phyloP scores from a whole-genome alignment of 139 green algal genomes.

The Chlorella vulgaris region DNA sequence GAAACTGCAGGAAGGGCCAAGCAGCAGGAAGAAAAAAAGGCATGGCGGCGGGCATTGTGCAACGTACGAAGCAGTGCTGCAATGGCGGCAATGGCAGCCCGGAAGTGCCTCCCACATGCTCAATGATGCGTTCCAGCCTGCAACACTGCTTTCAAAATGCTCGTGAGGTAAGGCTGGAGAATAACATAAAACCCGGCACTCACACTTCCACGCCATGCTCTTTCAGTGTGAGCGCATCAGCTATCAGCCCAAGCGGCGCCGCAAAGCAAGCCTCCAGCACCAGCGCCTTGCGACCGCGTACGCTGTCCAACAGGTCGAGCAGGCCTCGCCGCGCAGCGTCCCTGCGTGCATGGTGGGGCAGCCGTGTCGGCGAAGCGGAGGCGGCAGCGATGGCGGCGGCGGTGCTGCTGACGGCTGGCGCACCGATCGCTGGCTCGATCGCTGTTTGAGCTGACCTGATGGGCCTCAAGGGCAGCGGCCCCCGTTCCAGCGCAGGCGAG shows the following conservation, averaged over 20 bases:
- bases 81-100: no score
- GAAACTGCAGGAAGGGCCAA: conserved; percentile 24
- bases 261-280: conserved; percentile 82
- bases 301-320: conserved; percentile 73
- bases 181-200: no score
- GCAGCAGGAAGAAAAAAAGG: no score
- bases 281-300: conserved; percentile 84
- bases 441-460: conserved; percentile 48
- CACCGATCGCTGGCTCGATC: no score
- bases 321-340: conserved; percentile 61
- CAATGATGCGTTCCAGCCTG: no score
- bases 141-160: no score
- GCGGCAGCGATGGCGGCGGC: not conserved
- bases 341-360: conserved; percentile 36
- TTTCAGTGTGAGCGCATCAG: conserved; percentile 72
- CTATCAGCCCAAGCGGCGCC: conserved; percentile 78
- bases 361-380: no score
- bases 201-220: conserved; percentile 90
- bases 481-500: conserved; percentile 57
- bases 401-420: not conserved
- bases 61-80: not conserved
- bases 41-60: not conserved
- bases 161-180: no score
- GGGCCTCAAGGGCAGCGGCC: conserved; percentile 49
- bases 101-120: no score